phyloP scores from a whole-genome alignment of 176 grass and related monocot species.

The Urochloa ruziziensis region DNA sequence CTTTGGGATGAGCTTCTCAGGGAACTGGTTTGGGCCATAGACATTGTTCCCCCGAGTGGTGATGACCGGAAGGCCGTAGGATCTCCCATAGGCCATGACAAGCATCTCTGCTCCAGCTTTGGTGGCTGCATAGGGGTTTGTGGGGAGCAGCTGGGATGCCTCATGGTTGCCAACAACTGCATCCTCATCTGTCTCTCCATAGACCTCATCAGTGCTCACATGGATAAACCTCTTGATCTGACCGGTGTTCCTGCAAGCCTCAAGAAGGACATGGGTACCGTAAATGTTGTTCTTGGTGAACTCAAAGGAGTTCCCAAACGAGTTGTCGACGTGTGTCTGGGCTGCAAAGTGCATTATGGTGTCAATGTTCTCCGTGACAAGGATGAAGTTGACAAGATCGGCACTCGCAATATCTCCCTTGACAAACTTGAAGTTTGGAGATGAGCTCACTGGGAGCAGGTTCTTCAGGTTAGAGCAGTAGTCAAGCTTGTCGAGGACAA shows the following conservation, averaged over 20 bases:
- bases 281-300: constrained; percentile 86
- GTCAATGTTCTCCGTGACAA: constrained; percentile 82
- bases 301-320: constrained; percentile 79
- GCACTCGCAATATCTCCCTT: constrained; percentile 82
- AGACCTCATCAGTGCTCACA: constrained; percentile 84
- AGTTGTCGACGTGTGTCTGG: constrained; percentile 85
- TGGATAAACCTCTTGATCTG: constrained; percentile 82
- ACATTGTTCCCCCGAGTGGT: constrained; percentile 81
- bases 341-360: constrained; percentile 87
- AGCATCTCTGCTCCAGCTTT: constrained; percentile 90
- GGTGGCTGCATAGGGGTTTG: constrained; percentile 80
- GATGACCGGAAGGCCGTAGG: constrained; percentile 73
- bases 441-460: constrained; percentile 49
- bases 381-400: constrained; percentile 78
- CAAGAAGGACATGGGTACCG: constrained; percentile 80
- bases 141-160: constrained; percentile 72
- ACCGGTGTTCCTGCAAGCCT: constrained; percentile 65
- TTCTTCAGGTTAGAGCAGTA: constrained; percentile 88
- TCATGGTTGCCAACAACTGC: constrained; percentile 77
- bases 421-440: constrained; percentile 79
- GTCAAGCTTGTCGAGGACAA: constrained; percentile 82
- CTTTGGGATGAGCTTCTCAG: constrained; percentile 76
- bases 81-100: constrained; percentile 86
- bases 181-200: constrained; percentile 81
- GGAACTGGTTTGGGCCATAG: constrained; percentile 75